Evolutionary conservation across 176 grass and related monocot genomes (phyloP).

Genomic region (Oryza brachyantha): DNA sequence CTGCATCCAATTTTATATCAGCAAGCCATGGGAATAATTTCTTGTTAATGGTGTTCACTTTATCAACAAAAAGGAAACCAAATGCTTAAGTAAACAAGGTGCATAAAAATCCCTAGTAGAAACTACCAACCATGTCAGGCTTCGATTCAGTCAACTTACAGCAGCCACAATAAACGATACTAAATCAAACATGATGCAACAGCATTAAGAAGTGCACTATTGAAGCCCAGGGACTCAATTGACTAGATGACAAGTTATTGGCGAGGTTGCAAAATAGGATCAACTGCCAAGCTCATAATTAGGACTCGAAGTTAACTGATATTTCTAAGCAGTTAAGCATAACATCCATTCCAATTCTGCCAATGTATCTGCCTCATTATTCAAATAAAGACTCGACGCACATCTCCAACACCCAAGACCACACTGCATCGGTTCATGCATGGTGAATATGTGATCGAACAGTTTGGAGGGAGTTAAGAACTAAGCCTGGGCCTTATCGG

Average conservation of each 20-base stretch:
- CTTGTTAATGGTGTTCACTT: background rate
- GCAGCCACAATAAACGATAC: background rate
- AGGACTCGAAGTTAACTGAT: background rate
- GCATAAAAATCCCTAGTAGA: background rate
- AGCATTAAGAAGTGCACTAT: background rate
- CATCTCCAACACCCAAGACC: background rate
- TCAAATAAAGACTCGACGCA: conserved; percentile 15
- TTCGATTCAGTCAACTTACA: background rate
- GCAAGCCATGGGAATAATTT: background rate
- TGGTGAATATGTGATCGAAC: background rate
- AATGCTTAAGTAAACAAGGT: background rate
- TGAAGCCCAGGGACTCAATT: background rate
- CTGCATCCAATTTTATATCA: background rate
- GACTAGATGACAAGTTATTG: background rate
- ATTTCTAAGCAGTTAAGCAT: background rate
- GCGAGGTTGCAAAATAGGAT: background rate
- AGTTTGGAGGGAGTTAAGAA: background rate
- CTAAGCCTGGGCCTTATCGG: conserved; percentile 44
- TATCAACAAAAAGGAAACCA: background rate
- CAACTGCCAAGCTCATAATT: background rate
- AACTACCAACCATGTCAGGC: background rate
- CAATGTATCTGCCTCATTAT: conserved; percentile 31
- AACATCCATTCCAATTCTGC: background rate
- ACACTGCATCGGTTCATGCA: background rate
- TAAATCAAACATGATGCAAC: background rate